Conservation (phyloP, 345 rosid genomes). For the Rhodomyrtus tomentosa region DNA sequence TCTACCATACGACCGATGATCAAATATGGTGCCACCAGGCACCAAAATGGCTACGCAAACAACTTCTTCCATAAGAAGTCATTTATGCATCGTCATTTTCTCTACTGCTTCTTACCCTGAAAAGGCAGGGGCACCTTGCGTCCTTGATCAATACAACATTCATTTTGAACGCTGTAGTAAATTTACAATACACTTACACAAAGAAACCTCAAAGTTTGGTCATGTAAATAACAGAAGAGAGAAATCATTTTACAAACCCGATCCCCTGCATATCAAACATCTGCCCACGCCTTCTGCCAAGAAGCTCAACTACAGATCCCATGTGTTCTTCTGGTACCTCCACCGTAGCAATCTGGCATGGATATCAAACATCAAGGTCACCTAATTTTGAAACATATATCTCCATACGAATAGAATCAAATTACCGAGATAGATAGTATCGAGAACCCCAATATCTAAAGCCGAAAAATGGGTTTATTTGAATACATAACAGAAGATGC, state of each 20-base stretch:
- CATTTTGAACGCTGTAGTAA: background rate
- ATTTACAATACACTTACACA: background rate
- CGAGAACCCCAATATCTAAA: background rate
- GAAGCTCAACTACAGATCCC: constrained; percentile 98
- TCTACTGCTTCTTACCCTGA: too few relatives aligned
- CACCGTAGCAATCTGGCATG: constrained; percentile 71
- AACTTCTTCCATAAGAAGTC: background rate
- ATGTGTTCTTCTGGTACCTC: constrained; percentile 92
- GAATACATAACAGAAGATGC: background rate
- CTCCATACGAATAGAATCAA: background rate
- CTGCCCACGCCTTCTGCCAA: constrained; percentile 89
- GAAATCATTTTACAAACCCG: constrained; percentile 35
- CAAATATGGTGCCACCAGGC: background rate
- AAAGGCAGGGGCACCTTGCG: too few relatives aligned
- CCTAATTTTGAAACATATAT: background rate
- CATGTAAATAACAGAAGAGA: background rate
- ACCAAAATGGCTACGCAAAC: background rate
- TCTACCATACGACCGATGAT: background rate
- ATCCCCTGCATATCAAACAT: constrained; percentile 91
- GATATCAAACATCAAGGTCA: background rate
- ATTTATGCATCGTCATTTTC: background rate
- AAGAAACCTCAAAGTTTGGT: background rate
- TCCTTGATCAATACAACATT: background rate
- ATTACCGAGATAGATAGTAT: background rate
- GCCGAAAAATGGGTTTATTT: background rate